phyloP scores from a whole-genome alignment of 805 yeast species.

The Candida suzukii region DNA sequence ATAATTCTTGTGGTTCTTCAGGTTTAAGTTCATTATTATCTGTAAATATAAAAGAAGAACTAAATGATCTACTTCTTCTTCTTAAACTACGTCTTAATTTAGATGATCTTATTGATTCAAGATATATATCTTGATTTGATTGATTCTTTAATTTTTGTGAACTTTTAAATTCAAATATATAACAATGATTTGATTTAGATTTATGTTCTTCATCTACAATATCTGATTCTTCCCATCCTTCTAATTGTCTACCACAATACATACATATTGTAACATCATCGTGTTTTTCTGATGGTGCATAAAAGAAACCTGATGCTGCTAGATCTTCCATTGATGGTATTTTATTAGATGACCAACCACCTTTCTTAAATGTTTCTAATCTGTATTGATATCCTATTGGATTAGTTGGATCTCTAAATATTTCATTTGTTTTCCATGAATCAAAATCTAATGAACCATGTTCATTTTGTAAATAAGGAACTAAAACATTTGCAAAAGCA shows the following conservation, averaged over 20 bases:
- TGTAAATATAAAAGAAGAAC: neutral
- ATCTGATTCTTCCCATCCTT: slow-evolving; percentile 69
- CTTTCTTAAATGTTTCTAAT: slow-evolving; percentile 30
- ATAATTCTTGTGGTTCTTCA: neutral
- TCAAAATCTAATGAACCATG: slow-evolving; percentile 4
- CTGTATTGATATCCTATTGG: slow-evolving; percentile 27
- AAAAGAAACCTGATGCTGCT: slow-evolving; percentile 61
- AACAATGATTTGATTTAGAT: slow-evolving; percentile 34
- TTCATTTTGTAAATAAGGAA: slow-evolving; percentile 8
- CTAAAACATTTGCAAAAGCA: slow-evolving; percentile 13
- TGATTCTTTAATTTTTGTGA: neutral
- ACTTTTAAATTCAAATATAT: slow-evolving; percentile 23
- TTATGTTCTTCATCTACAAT: slow-evolving; percentile 55
- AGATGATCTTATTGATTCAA: neutral
- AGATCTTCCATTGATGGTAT: slow-evolving; percentile 35
- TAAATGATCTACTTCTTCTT: neutral
- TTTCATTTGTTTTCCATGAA: slow-evolving; percentile 14
- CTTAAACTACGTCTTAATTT: slow-evolving; percentile 1
- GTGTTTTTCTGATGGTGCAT: slow-evolving; percentile 36
- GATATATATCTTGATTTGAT: neutral
- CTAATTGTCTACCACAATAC: slow-evolving; percentile 55
- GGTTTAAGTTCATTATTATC: neutral
- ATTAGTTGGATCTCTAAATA: slow-evolving; percentile 29
- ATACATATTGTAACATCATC: slow-evolving; percentile 57
- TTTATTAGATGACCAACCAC: slow-evolving; percentile 40